These are phyloP conservation scores for Xylariaceae sp. DNA, from an alignment of 2,329 filamentous ascomycete species.

Conservation along the genomic window DNA sequence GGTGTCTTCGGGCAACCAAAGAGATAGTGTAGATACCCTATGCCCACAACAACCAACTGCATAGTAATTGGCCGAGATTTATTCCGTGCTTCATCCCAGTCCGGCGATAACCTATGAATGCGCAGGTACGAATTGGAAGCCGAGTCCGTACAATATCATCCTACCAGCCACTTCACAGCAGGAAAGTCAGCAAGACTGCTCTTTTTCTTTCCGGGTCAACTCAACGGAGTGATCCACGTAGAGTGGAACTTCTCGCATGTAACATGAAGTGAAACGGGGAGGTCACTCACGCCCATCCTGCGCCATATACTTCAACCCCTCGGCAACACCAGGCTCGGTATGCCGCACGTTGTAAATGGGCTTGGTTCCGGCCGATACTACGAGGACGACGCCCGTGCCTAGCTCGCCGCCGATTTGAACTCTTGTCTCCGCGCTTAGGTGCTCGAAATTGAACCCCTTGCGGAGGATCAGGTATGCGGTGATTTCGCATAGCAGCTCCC, in stretches of 20 bases:
- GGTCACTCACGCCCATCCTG: constrained; percentile 13
- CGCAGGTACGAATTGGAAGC: constrained; percentile 10
- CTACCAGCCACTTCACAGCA: constrained; percentile 6
- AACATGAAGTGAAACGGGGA: neutral
- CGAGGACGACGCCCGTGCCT: constrained; percentile 15
- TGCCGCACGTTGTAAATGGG: constrained; percentile 9
- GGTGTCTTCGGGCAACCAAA: no score
- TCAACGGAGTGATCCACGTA: no score
- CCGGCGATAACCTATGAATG: neutral
- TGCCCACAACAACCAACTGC: no score
- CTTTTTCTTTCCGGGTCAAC: no score
- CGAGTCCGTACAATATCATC: constrained; percentile 15
- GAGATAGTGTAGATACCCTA: no score
- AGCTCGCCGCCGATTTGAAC: constrained; percentile 16
- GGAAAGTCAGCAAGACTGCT: neutral
- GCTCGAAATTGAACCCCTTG: constrained; percentile 15
- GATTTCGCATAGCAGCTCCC: constrained; percentile 13
- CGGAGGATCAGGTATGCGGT: constrained; percentile 17
- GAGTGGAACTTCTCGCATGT: neutral
- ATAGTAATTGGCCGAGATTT: no score
- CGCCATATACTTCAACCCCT: constrained; percentile 21
- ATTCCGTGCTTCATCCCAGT: no score
- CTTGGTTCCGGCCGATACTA: constrained; percentile 10
- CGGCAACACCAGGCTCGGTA: constrained; percentile 10
- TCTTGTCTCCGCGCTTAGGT: constrained; percentile 4